Conservation (phyloP, 257 asterid species). For the Fraxinus quadrangulata region DNA sequence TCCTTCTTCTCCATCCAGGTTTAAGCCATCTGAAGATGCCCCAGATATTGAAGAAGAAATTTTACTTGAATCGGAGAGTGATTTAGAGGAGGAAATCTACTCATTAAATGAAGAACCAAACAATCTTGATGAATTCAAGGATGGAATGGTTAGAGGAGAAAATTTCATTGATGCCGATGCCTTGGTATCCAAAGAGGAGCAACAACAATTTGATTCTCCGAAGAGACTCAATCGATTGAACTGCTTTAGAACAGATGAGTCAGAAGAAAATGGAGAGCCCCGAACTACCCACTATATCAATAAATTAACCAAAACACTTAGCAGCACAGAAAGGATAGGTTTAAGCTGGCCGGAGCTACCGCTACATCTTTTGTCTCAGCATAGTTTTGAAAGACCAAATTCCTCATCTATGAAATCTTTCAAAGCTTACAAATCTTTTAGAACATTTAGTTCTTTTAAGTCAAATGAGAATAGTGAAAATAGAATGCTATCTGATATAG, state of each 20-base stretch:
- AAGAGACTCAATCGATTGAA: conserved; percentile 50
- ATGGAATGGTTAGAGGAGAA: conserved; percentile 27
- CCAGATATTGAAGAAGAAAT: conserved; percentile 64
- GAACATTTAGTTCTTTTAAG: conserved; percentile 60
- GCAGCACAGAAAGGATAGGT: conserved; percentile 81
- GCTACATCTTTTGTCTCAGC: conserved; percentile 63
- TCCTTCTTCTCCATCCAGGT: conserved; percentile 87
- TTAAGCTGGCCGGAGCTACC: conserved; percentile 95
- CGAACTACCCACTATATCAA: conserved; percentile 33
- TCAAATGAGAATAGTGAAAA: conserved; percentile 31
- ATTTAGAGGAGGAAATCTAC: conserved; percentile 68
- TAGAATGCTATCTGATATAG: conserved; percentile 41
- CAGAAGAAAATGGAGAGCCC: conserved; percentile 43
- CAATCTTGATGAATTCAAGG: conserved; percentile 32
- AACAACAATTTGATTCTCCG: conserved; percentile 51
- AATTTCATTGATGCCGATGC: conserved; percentile 28
- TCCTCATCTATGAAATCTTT: conserved; percentile 42
- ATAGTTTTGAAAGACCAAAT: conserved; percentile 53
- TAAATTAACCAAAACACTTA: conserved; percentile 48
- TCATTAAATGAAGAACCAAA: conserved; percentile 62
- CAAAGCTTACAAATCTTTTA: conserved; percentile 48
- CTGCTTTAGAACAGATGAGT: conserved; percentile 52
- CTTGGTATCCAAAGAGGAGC: conserved; percentile 30
- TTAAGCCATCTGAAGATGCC: conserved; percentile 71
- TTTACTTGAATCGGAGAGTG: conserved; percentile 73